Evolutionary conservation across 345 rosid species (phyloP), one percentile per base, ranked within the genome.

Genomic region (rapeseed (Brassica napus)): DNA sequence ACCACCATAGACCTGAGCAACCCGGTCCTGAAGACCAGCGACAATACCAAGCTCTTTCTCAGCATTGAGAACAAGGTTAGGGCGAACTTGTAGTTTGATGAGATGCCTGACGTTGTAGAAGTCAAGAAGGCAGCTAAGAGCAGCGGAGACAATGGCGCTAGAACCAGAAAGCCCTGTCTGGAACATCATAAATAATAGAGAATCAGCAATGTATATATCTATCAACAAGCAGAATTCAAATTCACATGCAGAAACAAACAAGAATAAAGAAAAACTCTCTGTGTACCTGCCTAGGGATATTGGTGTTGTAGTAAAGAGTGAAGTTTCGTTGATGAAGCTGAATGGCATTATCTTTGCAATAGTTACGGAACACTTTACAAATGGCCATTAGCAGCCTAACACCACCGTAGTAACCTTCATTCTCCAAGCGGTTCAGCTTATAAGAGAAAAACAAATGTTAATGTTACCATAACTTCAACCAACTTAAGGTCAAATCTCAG

Each of bases 101-200:
- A 91, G 76, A 75, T 88, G 92, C 81, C 98, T 85, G 65, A 95
- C 94, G 6, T 88, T 79, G 85, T 91, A 95, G 83, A 90, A 89
- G 81, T 95, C 98, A 1, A 93, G 90, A 75, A 95, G 91, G 86
- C 99, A 95, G 88, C 82, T 88, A 55, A 93, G 79, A 79, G 97
- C 93, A 26, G 99, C 99, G 72, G 92, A 89, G 8, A 91, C 99
- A 14, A 95, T 95, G 63, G 98, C 98, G 84, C 99, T 93, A 10
- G 99, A 94, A 75, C 98, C 98, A 3, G 98, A 92, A 83, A 92
- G 98, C 65, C 98, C 98, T 69, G 97, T 83, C 98, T 94, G 92
- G 71, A 84, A 86, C 44, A 73, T 76, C 2, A 0, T 8, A 81
- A 74, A 16, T 21, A 49, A 15, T 26, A 64, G 76, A 64, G 60